A percentile compares a stretch with the other conserved stretches of the same genome.
Evolutionary conservation across 306 rosid genomes (phyloP).

Genomic region (Lablab purpureus): DNA sequence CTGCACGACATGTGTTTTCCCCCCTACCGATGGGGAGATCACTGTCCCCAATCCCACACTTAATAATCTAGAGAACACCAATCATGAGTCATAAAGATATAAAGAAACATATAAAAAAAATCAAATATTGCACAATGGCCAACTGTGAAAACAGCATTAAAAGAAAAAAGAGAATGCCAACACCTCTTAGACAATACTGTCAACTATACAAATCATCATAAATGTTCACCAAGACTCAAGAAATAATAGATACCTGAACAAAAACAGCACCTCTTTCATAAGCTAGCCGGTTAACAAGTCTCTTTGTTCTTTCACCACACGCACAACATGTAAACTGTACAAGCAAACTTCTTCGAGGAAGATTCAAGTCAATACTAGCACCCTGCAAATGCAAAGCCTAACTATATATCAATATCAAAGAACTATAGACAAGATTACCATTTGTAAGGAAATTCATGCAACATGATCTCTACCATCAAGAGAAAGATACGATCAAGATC

Average conservation of each 20-base stretch:
- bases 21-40: neutral
- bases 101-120: neutral
- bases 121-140: neutral
- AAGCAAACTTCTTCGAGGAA: constrained; percentile 88
- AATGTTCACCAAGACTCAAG: constrained; percentile 21
- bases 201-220: constrained; percentile 27
- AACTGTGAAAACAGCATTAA: neutral
- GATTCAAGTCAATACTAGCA: constrained; percentile 64
- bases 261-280: constrained; percentile 81
- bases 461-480: constrained; percentile 29
- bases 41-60: constrained; percentile 19
- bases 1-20: neutral
- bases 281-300: constrained; percentile 80
- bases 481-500: constrained; percentile 7
- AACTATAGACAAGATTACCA: neutral
- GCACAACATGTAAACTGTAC: constrained; percentile 79
- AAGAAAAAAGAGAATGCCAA: neutral
- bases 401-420: neutral
- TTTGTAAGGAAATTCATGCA: constrained; percentile 8
- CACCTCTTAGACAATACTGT: constrained; percentile 24
- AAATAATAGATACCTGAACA: constrained; percentile 69
- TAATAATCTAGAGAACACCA: constrained; percentile 1
- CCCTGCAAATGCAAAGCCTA: constrained; percentile 54
- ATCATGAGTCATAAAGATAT: neutral
- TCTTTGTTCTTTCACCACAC: constrained; percentile 83